phyloP scores from a whole-genome alignment of 129 eudicot species.

The Escallonia rubra region DNA sequence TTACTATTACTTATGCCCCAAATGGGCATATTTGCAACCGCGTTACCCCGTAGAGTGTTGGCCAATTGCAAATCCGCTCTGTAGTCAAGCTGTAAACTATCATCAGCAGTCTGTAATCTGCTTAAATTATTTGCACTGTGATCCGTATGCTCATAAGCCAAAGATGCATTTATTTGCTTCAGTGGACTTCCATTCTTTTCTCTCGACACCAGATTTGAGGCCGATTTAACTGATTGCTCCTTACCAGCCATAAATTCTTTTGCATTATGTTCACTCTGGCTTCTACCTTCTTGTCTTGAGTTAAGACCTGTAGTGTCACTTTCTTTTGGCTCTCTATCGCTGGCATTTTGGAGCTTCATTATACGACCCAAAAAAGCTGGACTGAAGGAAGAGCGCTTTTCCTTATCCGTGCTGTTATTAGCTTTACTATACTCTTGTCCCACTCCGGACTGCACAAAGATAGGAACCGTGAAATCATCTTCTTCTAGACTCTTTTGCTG shows the following conservation, averaged over 20 bases:
- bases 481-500: conserved; percentile 52
- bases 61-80: conserved; percentile 30
- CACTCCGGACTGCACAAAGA: conserved; percentile 49
- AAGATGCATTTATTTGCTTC: conserved; percentile 34
- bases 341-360: conserved; percentile 20
- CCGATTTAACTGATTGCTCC: conserved; percentile 22
- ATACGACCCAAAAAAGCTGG: conserved; percentile 19
- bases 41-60: conserved; percentile 30
- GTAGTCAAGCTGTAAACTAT: conserved; percentile 20
- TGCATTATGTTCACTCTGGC: conserved; percentile 23
- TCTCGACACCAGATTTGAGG: conserved; percentile 26
- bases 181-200: conserved; percentile 24
- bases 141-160: conserved; percentile 13
- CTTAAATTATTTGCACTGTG: conserved; percentile 15
- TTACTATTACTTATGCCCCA: conserved; percentile 22
- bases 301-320: background rate
- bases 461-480: conserved; percentile 77
- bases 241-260: conserved; percentile 15
- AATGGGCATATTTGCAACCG: conserved; percentile 21
- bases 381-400: conserved; percentile 23
- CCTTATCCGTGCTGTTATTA: conserved; percentile 27
- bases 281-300: conserved; percentile 15
- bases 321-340: conserved; percentile 21
- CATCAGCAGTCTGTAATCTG: conserved; percentile 21
- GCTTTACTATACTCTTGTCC: conserved; percentile 28